phyloP scores from a whole-genome alignment of 108 stramenopile species.

The Aureococcus anophagefferens region DNA sequence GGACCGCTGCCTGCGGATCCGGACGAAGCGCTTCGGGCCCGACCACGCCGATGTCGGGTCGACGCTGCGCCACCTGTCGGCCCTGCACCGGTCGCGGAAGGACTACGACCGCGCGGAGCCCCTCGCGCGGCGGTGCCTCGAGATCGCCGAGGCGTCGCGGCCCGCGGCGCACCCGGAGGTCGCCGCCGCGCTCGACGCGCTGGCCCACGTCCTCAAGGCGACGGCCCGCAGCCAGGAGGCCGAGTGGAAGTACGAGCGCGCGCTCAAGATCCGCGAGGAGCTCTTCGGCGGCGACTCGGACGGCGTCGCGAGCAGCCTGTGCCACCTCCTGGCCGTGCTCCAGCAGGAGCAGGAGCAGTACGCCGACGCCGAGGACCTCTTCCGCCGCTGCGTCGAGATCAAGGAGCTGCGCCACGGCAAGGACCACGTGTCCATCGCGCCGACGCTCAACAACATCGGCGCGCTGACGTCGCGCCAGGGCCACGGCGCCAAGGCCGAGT shows the following conservation, averaged over 20 bases:
- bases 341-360: slow-evolving; percentile 14
- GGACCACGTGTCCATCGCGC: slow-evolving; percentile 8
- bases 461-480: slow-evolving; percentile 9
- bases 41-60: no score
- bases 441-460: slow-evolving; percentile 6
- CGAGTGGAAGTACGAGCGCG: slow-evolving; percentile 6
- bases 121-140: no score
- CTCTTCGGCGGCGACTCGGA: slow-evolving; percentile 5
- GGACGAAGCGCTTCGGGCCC: no score
- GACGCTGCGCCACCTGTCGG: no score
- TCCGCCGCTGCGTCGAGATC: neutral
- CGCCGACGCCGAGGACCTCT: slow-evolving; percentile 4
- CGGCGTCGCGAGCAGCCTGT: slow-evolving; percentile 13
- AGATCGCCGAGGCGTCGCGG: no score
- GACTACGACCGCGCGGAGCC: no score
- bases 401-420: slow-evolving; percentile 4
- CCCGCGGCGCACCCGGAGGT: no score
- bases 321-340: slow-evolving; percentile 10
- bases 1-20: no score
- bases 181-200: no score
- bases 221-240: no score
- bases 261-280: slow-evolving; percentile 3
- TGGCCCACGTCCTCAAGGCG: no score
- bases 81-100: no score
- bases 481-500: slow-evolving; percentile 12